These are phyloP conservation scores for Colletotrichum lentis DNA, from an alignment of 2,329 filamentous ascomycete species.

Conservation along the genomic window DNA sequence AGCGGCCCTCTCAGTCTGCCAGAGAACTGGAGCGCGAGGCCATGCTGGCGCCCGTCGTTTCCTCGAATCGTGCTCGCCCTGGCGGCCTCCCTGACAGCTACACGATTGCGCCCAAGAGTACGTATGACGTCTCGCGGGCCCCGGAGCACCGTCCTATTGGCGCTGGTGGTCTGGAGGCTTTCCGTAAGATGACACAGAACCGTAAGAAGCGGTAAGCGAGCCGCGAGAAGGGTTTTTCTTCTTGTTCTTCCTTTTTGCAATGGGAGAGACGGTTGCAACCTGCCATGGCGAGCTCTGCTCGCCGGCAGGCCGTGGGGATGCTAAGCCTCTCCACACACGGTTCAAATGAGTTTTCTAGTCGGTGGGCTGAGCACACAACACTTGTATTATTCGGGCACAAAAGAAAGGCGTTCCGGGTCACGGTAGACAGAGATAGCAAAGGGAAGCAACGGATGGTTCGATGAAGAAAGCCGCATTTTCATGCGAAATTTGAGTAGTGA, in stretches of 20 bases:
- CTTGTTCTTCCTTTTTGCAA: no score
- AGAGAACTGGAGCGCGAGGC: conserved; percentile 65
- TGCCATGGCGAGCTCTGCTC: background rate
- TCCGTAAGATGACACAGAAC: conserved; percentile 72
- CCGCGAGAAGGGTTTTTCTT: background rate
- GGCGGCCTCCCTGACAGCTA: conserved; percentile 64
- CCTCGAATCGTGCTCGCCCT: conserved; percentile 65
- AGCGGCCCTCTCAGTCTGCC: conserved; percentile 55
- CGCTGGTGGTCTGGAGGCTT: conserved; percentile 69
- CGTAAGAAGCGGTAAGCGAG: conserved; percentile 59
- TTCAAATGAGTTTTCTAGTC: background rate
- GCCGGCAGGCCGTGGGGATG: background rate
- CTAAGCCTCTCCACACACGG: background rate
- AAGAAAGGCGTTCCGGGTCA: conserved; percentile 28
- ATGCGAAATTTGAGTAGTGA: background rate
- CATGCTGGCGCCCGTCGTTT: conserved; percentile 63
- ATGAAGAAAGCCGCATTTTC: conserved; percentile 14
- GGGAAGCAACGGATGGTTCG: conserved; percentile 2
- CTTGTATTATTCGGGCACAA: conserved; percentile 28
- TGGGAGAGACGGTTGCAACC: background rate
- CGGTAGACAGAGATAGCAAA: conserved; percentile 1
- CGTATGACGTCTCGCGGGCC: conserved; percentile 62
- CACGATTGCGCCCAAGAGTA: conserved; percentile 68
- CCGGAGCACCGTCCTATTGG: conserved; percentile 68
- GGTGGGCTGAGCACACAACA: conserved; percentile 6